A percentile compares a stretch with the other conserved stretches of the same genome.
These are phyloP conservation scores for Ascochyta viciae-villosae DNA, from an alignment of 2,329 filamentous ascomycete species.

Conservation along the genomic window DNA sequence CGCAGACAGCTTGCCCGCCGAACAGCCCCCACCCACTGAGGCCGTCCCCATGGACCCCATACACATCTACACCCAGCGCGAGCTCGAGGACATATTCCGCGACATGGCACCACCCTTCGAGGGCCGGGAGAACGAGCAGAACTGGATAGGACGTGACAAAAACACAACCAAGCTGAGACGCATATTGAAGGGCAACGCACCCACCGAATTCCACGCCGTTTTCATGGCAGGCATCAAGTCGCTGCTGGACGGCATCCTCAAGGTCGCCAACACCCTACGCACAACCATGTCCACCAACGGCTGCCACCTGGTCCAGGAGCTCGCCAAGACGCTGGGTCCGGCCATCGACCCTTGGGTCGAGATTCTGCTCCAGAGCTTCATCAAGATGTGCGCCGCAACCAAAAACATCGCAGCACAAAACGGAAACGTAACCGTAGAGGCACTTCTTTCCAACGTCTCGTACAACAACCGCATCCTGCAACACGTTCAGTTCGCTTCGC, in stretches of 20 bases:
- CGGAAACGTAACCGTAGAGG: conserved; percentile 81
- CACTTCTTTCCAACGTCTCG: conserved; percentile 77
- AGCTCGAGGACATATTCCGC: conserved; percentile 85
- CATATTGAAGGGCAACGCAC: conserved; percentile 83
- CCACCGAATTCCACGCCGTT: conserved; percentile 74
- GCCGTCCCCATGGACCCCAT: conserved; percentile 77
- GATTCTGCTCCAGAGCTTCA: conserved; percentile 83
- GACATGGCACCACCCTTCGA: conserved; percentile 85
- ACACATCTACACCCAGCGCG: conserved; percentile 82
- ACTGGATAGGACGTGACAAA: conserved; percentile 89
- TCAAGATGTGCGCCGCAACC: conserved; percentile 87
- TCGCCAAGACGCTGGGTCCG: conserved; percentile 77
- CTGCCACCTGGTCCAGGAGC: conserved; percentile 82
- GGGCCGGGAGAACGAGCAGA: conserved; percentile 86
- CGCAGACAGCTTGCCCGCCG: conserved; percentile 52
- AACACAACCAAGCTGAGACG: conserved; percentile 77
- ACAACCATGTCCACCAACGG: conserved; percentile 91
- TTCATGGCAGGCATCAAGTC: conserved; percentile 76
- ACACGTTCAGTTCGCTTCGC: conserved; percentile 80
- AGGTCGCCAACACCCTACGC: conserved; percentile 80
- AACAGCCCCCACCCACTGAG: conserved; percentile 70
- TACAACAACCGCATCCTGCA: conserved; percentile 84
- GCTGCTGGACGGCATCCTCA: conserved; percentile 86
- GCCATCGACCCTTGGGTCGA: conserved; percentile 89
- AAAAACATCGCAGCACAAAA: conserved; percentile 92